Conservation (phyloP, 768 basidiomycete species). For the button mushroom (Agaricus bisporus) region DNA sequence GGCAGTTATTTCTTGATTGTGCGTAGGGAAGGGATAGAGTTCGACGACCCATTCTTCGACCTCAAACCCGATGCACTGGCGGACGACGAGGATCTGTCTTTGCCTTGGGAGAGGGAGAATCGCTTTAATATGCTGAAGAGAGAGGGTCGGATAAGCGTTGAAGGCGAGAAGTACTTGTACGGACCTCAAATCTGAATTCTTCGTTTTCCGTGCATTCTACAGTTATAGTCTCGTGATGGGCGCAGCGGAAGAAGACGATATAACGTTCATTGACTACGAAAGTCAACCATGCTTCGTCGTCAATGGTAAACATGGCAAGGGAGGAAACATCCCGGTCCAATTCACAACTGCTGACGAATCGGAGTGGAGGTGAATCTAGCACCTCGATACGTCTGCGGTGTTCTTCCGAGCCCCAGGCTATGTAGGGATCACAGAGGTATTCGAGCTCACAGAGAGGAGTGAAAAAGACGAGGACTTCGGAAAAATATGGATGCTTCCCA, state of each 20-base stretch:
- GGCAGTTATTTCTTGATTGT: neutral
- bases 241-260: constrained; percentile 13
- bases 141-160: neutral
- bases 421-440: constrained; percentile 20
- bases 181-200: constrained; percentile 18
- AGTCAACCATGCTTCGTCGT: constrained; percentile 13
- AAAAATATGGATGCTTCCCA: constrained; percentile 33
- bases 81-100: constrained; percentile 44
- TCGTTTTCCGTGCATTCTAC: constrained; percentile 26
- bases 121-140: constrained; percentile 44
- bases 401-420: constrained; percentile 29
- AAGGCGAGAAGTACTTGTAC: constrained; percentile 4
- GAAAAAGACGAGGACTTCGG: constrained; percentile 38
- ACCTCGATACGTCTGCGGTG: constrained; percentile 28
- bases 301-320: constrained; percentile 23
- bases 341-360: constrained; percentile 36
- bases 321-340: constrained; percentile 23
- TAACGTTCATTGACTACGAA: constrained; percentile 12
- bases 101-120: constrained; percentile 48
- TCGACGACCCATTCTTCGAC: constrained; percentile 6
- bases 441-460: constrained; percentile 39
- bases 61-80: constrained; percentile 15
- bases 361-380: constrained; percentile 35
- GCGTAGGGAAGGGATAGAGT: constrained; percentile 6
- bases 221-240: constrained; percentile 20